Conservation (phyloP, 768 basidiomycete species). For the Boletus edulis region DNA sequence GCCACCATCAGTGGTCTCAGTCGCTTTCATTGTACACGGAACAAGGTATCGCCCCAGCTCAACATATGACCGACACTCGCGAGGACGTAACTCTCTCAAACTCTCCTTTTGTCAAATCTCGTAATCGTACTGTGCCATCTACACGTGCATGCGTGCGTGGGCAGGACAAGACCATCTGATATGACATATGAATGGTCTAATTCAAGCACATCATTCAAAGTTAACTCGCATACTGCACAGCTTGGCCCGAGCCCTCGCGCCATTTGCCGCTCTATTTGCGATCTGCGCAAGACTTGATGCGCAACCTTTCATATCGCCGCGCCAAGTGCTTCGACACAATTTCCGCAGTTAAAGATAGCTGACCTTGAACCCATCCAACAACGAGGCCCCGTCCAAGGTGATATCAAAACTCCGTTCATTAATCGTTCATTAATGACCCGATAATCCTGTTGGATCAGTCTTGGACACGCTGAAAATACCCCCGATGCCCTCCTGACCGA, state of each 20-base stretch:
- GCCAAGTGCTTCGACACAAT: conserved; percentile 16
- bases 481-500: conserved; percentile 35
- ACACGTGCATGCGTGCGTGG: conserved; percentile 9
- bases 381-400: not conserved
- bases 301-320: conserved; percentile 11
- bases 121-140: conserved; percentile 12
- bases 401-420: conserved; percentile 27
- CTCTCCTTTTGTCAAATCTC: conserved; percentile 8
- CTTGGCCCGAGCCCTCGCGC: conserved; percentile 4
- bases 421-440: conserved; percentile 25
- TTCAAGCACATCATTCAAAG: conserved; percentile 18
- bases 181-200: conserved; percentile 11
- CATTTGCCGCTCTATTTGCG: conserved; percentile 17
- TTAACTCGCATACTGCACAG: conserved; percentile 18
- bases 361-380: not conserved
- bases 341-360: conserved; percentile 22
- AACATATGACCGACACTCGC: not conserved
- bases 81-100: conserved; percentile 15
- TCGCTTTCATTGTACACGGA: conserved; percentile 3
- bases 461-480: conserved; percentile 62
- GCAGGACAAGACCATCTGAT: not conserved
- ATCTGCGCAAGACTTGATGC: conserved; percentile 6
- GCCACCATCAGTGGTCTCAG: conserved; percentile 12
- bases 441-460: conserved; percentile 28
- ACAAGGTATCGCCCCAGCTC: not conserved